Evolutionary conservation across 176 grass and related monocot genomes (phyloP).

Genomic region (barley (Hordeum vulgare)): DNA sequence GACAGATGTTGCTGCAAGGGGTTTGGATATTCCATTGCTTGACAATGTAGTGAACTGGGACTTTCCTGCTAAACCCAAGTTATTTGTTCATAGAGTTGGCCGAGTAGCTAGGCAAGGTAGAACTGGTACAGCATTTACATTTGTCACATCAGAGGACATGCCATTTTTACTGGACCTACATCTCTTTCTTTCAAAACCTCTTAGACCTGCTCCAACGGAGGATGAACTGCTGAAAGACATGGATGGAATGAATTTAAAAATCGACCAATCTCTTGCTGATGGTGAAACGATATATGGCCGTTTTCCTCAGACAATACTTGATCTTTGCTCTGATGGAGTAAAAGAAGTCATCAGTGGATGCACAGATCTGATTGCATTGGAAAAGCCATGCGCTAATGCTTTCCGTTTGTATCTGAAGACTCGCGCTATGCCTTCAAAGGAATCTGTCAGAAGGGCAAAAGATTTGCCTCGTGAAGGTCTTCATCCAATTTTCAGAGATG

Average conservation of each 20-base stretch:
- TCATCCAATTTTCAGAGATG: constrained; percentile 69
- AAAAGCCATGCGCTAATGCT: constrained; percentile 81
- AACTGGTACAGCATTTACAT: constrained; percentile 86
- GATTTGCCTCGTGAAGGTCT: constrained; percentile 84
- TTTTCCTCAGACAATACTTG: constrained; percentile 80
- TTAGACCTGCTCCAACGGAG: constrained; percentile 80
- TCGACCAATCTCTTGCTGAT: constrained; percentile 71
- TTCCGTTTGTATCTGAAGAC: constrained; percentile 79
- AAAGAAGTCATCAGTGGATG: constrained; percentile 67
- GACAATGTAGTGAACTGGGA: constrained; percentile 99
- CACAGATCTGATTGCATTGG: constrained; percentile 51
- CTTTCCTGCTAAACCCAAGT: constrained; percentile 89
- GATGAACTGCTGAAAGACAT: constrained; percentile 83
- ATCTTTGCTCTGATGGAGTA: constrained; percentile 82
- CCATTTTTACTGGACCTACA: constrained; percentile 80
- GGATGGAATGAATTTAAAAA: constrained; percentile 48
- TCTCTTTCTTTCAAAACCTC: constrained; percentile 87
- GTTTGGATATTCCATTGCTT: constrained; percentile 95
- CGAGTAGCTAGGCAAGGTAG: constrained; percentile 76
- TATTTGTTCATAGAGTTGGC: constrained; percentile 94
- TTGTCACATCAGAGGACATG: constrained; percentile 90
- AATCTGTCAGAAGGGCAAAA: constrained; percentile 77
- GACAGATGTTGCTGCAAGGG: constrained; percentile 96
- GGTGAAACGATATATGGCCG: constrained; percentile 75
- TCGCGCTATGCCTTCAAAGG: constrained; percentile 66